Conservation (phyloP, 805 yeast genomes). For the Starmerella geochares region DNA sequence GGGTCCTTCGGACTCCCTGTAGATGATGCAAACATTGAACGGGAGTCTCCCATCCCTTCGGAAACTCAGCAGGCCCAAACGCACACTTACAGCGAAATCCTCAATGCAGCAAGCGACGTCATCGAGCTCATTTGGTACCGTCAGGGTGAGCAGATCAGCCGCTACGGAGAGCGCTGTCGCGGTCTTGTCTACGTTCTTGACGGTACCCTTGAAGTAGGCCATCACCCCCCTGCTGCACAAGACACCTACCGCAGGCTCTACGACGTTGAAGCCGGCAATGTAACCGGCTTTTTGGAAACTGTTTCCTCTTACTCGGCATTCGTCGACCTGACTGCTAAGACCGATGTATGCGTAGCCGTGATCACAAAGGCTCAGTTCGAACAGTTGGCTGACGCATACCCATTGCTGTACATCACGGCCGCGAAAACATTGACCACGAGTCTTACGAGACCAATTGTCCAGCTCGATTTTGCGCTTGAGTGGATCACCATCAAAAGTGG, state of each 20-base stretch:
- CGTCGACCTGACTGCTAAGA: constrained; percentile 54
- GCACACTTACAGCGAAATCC: constrained; percentile 34
- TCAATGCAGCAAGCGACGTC: constrained; percentile 36
- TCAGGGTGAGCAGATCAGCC: constrained; percentile 48
- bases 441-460: constrained; percentile 54
- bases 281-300: constrained; percentile 80
- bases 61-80: background rate
- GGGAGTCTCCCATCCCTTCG: background rate
- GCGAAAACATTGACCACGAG: constrained; percentile 64
- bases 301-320: constrained; percentile 63
- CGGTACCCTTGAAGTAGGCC: constrained; percentile 60
- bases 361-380: constrained; percentile 55
- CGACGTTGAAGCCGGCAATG: constrained; percentile 61
- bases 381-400: constrained; percentile 60
- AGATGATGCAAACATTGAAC: background rate
- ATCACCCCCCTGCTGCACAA: constrained; percentile 25
- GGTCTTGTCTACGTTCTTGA: constrained; percentile 75
- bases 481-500: constrained; percentile 94
- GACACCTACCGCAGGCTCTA: constrained; percentile 34
- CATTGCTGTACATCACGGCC: constrained; percentile 62
- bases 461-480: constrained; percentile 83
- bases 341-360: constrained; percentile 59
- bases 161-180: constrained; percentile 53
- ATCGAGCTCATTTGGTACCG: constrained; percentile 47
- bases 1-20: constrained; percentile 6